Percentiles rank a stretch among this genome's conserved stretches.
Conservation (phyloP, 2,329 filamentous ascomycete species). For the Aurifilum marmelostoma region DNA sequence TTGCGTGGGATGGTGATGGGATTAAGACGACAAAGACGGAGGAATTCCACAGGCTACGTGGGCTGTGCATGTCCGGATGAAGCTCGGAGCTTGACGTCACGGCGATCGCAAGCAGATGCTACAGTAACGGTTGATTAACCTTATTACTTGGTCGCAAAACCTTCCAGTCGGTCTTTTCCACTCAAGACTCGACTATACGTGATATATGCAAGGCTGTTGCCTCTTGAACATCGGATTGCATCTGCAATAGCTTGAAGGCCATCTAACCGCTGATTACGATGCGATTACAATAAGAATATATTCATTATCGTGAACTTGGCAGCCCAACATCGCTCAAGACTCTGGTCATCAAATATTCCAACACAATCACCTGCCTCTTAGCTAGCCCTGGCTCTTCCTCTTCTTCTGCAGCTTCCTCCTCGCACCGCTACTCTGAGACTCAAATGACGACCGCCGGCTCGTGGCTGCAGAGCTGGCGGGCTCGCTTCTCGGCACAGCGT, state of each 20-base stretch:
- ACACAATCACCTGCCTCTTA: background rate
- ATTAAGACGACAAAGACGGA: background rate
- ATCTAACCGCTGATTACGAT: background rate
- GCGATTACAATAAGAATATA: background rate
- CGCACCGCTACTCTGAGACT: conserved; percentile 17
- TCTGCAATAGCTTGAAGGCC: background rate
- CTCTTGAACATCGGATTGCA: background rate
- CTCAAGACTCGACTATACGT: background rate
- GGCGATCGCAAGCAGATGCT: background rate
- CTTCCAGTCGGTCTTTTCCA: background rate
- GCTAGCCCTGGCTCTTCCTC: conserved; percentile 21
- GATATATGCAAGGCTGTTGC: background rate
- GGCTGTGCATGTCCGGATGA: background rate
- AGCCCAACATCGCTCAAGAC: background rate
- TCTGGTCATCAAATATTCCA: no score
- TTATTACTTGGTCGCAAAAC: no score
- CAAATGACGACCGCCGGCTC: conserved; percentile 21
- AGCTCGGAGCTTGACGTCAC: conserved; percentile 1
- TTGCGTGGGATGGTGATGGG: background rate
- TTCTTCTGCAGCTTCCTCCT: conserved; percentile 24
- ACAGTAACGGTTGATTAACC: no score
- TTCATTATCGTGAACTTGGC: background rate
- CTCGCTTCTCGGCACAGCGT: background rate
- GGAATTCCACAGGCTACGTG: background rate
- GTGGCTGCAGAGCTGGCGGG: conserved; percentile 10